phyloP scores from a whole-genome alignment of 179 eudicot species.

The Pouteria campechiana region DNA sequence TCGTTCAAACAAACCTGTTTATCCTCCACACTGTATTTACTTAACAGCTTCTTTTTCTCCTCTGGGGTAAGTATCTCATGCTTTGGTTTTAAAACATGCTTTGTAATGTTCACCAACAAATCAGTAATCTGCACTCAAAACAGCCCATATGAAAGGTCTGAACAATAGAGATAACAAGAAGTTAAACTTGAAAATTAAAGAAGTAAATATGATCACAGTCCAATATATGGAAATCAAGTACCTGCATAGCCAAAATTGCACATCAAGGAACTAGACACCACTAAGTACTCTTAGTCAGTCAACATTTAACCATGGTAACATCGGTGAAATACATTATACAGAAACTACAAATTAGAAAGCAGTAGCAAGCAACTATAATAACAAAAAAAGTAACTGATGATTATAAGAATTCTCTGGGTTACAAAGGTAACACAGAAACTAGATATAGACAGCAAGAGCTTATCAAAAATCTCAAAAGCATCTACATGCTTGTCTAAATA shows the following conservation, averaged over 20 bases:
- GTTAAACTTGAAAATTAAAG: not conserved
- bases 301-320: no score
- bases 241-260: not conserved
- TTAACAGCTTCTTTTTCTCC: conserved; percentile 27
- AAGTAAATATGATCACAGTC: not conserved
- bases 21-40: conserved; percentile 16
- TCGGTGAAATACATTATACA: no score
- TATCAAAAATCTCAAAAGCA: no score
- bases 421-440: no score
- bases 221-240: not conserved
- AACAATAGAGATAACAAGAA: not conserved
- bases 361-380: no score
- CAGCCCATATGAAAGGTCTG: not conserved
- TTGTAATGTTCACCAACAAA: conserved; percentile 32
- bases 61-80: conserved; percentile 16
- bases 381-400: no score
- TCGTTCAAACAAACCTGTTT: no score
- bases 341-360: no score
- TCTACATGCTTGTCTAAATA: no score
- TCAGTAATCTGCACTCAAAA: conserved; percentile 31
- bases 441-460: no score
- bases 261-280: not conserved
- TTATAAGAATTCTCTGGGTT: no score
- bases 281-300: not conserved
- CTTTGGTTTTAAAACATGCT: conserved; percentile 22